Evolutionary conservation across 2,329 filamentous ascomycete genomes (phyloP), one percentile per base, ranked within the genome.

Genomic region (Pseudodiploospora longispora): DNA sequence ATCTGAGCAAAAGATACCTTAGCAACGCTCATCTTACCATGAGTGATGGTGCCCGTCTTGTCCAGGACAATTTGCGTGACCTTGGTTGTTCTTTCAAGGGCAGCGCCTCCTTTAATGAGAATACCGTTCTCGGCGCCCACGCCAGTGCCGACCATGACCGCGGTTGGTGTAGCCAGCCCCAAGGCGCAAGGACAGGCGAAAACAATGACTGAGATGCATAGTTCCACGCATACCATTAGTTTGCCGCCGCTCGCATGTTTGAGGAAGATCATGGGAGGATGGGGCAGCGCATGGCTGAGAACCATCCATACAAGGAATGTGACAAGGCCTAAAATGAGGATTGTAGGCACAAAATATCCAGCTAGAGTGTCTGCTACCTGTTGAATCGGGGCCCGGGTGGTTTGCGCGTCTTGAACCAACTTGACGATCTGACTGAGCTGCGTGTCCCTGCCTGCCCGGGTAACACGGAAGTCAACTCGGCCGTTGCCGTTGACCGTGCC

Each of bases 91-190:
- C 80, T 88, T 68, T 98, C 91, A 4, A 98, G 72, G 30, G 90
- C 89, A 35, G 87, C 90, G 44, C 93, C 93, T 43, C 93, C 91
- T 67, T 98, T 98, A 62, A 97, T 89, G n/a, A 98, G 72, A 54
- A 98, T 98, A 27, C 93, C 93, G 55, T 95, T 85, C 64, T 96
- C 87, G 3, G 93, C 93, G 41, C 93, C 93, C 30, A 96, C 82
- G 47, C 93, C 93, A n/a, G 93, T 97, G 36, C 93, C 93, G 30
- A 98, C 93, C 93, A 98, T 97, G 61, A 98, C 90, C 3, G 93
- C 93, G 0, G 93, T 98, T 3, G 93, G 93, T 2, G 93, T 97
- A 27, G 89, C 90, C 12, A 98, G 76, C 44, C 93, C 93, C n/a
- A 98, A 79, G 1, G 93, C 93, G 60, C 93, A 98, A 12, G 93